phyloP scores from a whole-genome alignment of 139 green algal species.

The Haematococcus sp. region DNA sequence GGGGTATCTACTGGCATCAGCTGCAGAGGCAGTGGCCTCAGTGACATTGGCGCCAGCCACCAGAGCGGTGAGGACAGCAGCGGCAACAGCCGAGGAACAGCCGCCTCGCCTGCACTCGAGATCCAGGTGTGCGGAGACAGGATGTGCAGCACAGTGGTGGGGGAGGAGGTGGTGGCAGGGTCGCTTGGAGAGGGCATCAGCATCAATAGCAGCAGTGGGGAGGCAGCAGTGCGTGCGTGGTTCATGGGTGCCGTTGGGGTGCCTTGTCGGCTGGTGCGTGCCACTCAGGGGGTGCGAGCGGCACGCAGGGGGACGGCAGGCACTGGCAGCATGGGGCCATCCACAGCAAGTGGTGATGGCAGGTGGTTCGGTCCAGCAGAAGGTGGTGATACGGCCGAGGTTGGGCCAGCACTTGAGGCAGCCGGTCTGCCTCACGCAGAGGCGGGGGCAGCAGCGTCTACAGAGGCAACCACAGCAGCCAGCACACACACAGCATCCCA shows the following conservation, averaged over 20 bases:
- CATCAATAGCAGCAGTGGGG: not conserved
- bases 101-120: not conserved
- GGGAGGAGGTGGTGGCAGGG: not conserved
- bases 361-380: conserved; percentile 4
- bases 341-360: not conserved
- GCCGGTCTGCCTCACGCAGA: too few species aligned
- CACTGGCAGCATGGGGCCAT: not conserved
- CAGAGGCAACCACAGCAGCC: not conserved
- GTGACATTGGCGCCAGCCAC: not conserved
- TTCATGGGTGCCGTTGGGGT: conserved; percentile 65
- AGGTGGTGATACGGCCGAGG: too few species aligned
- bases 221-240: conserved; percentile 46
- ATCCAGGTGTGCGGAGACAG: conserved; percentile 49
- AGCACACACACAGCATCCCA: not conserved
- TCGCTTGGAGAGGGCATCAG: not conserved
- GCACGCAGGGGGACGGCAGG: conserved; percentile 13
- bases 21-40: not conserved
- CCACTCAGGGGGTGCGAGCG: conserved; percentile 21
- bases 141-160: conserved; percentile 36
- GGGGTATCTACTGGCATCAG: too few species aligned
- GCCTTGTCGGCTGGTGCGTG: conserved; percentile 66
- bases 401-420: too few species aligned
- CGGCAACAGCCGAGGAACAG: conserved; percentile 1
- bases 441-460: too few species aligned
- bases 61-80: conserved; percentile 8